Percentiles rank a stretch among this genome's conserved stretches.
Evolutionary conservation across 176 grass and related monocot species (phyloP).

Genomic region (Oryza nivara): DNA sequence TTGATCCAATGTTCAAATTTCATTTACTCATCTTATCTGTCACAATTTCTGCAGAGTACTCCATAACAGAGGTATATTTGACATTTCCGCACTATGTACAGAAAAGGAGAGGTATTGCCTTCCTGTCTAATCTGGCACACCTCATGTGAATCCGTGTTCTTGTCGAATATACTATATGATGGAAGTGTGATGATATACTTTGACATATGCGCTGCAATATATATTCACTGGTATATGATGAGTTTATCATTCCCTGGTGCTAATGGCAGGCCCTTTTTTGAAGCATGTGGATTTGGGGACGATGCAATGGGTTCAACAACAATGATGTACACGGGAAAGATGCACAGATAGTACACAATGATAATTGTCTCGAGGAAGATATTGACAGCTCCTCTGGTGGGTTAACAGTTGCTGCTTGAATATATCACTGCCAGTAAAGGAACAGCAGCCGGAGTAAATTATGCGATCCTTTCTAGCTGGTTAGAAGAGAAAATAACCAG

Average conservation of each 20-base stretch:
- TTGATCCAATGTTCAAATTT: slow-evolving; percentile 33
- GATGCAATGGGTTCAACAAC: slow-evolving; percentile 83
- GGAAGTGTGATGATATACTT: background rate
- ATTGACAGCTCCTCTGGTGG: background rate
- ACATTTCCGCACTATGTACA: slow-evolving; percentile 85
- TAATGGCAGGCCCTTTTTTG: slow-evolving; percentile 71
- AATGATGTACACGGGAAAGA: slow-evolving; percentile 89
- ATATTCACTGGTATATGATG: background rate
- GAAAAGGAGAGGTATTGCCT: slow-evolving; percentile 72
- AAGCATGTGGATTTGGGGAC: slow-evolving; percentile 78
- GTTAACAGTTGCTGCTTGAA: slow-evolving; percentile 12
- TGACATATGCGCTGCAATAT: background rate
- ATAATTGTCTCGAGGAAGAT: background rate
- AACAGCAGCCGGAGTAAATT: background rate
- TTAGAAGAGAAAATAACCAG: background rate
- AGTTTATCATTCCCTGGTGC: slow-evolving; percentile 21
- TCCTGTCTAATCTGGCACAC: slow-evolving; percentile 7
- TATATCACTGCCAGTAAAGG: slow-evolving; percentile 8
- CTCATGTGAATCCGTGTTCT: background rate
- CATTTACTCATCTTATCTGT: slow-evolving; percentile 12
- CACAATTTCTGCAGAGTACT: slow-evolving; percentile 64
- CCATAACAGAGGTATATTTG: slow-evolving; percentile 82
- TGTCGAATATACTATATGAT: background rate
- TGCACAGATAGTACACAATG: slow-evolving; percentile 18
- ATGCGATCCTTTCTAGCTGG: background rate